Evolutionary conservation across 306 rosid species (phyloP), one percentile per base, ranked within the genome.

Genomic region (Psophocarpus tetragonolobus): DNA sequence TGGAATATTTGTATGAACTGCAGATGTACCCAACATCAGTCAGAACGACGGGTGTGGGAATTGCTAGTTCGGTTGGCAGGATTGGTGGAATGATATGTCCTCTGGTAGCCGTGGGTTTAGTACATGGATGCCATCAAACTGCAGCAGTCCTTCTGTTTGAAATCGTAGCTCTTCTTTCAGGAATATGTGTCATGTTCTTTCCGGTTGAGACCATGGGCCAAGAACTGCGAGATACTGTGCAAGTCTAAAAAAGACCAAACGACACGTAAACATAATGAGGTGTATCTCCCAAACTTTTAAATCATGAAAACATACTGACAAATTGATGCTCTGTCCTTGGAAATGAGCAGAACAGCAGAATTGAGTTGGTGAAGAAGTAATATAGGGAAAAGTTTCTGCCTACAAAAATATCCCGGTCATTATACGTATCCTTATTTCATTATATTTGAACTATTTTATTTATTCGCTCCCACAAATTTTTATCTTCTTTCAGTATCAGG

Each of bases 11-110:
- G 20, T 51, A 38, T 81, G 73, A 81, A 86, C 78, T 75, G 90
- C 80, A 95, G 97, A 82, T 95, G 72, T 95, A 95, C 82, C 99
- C 99, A 32, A 95, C 99, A 44, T 84, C 97, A 17, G 87, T 91
- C 5, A 85, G 97, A 88, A 84, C 97, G 81, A 89, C 99, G 1
- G 99, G 99, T 0, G 97, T 95, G 1, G 98, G 99, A 87, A 54
- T 91, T 48, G 99, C 97, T 41, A 92, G 97, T 80, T 85, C 97
- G 8, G 63, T 95, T 60, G 97, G 94, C 61, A 90, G 99, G 82
- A 89, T 92, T 38, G 99, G 99, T 15, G 99, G 99, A 68, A 95
- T 95, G 87, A 0, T 87, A 64, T 95, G 99, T 71, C 97, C 99
- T 51, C 75, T 92, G 27, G 99, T 95, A 72, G 97, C 99, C 6